phyloP scores from a whole-genome alignment of 75 land plant species.

The Pinus tabuliformis region DNA sequence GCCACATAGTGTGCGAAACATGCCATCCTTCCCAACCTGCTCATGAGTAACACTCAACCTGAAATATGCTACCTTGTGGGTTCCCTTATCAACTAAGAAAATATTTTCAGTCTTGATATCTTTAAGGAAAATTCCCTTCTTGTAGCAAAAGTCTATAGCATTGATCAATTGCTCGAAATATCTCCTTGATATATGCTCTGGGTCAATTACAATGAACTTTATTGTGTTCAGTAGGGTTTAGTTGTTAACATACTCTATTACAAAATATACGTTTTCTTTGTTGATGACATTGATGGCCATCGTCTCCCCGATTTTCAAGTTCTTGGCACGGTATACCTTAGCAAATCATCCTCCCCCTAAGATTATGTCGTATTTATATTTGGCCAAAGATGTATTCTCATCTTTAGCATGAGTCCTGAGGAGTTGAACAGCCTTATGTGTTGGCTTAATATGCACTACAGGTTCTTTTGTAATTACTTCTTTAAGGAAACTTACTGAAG shows the following conservation, averaged over 20 bases:
- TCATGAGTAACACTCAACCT: conserved; percentile 50
- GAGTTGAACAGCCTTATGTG: neutral
- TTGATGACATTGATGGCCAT: neutral
- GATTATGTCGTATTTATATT: neutral
- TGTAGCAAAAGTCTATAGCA: conserved; percentile 56
- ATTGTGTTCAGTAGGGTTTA: conserved; percentile 38
- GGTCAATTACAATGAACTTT: conserved; percentile 25
- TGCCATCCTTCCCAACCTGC: conserved; percentile 19
- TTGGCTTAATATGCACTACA: too few species aligned
- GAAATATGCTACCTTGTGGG: conserved; percentile 56
- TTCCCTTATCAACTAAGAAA: conserved; percentile 39
- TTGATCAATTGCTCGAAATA: conserved; percentile 59
- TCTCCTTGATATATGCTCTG: conserved; percentile 18
- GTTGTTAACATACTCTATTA: conserved; percentile 46
- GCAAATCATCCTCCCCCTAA: neutral
- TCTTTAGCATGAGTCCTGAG: neutral
- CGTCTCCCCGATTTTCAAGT: neutral
- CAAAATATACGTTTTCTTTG: conserved; percentile 41
- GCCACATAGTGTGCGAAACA: conserved; percentile 49
- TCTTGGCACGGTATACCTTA: neutral
- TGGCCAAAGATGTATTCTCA: neutral
- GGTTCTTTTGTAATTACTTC: too few species aligned
- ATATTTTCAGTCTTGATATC: conserved; percentile 77
- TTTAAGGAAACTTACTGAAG: too few species aligned
- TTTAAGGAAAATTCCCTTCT: conserved; percentile 51